Conservation (phyloP, 78 protist species). For the Mastigamoeba balamuthi region DNA sequence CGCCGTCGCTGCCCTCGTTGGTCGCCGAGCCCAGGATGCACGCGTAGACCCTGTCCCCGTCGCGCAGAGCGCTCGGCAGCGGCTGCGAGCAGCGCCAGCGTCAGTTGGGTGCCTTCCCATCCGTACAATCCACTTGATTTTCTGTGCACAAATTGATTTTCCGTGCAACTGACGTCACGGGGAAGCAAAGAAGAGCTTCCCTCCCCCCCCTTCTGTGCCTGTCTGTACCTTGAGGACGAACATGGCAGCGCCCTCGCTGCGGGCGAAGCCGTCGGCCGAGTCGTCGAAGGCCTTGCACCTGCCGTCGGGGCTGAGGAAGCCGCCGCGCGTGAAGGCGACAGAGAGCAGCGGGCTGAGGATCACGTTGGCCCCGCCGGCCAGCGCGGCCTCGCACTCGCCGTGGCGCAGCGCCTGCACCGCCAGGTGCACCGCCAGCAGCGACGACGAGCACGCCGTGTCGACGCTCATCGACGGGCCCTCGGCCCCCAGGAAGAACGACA, state of each 20-base stretch:
- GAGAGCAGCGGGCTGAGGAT: constrained; percentile 23
- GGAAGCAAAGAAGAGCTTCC: neutral
- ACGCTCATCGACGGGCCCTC: constrained; percentile 61
- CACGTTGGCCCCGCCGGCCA: constrained; percentile 63
- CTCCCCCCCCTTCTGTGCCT: neutral
- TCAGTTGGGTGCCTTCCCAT: neutral
- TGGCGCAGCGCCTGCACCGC: constrained; percentile 30
- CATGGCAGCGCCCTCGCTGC: constrained; percentile 56
- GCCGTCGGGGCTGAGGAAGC: constrained; percentile 38
- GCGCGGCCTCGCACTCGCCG: constrained; percentile 53
- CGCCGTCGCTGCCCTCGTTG: constrained; percentile 30
- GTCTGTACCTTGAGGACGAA: constrained; percentile 18
- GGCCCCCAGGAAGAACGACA: constrained; percentile 53
- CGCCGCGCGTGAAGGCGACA: constrained; percentile 6
- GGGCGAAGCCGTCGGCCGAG: constrained; percentile 64
- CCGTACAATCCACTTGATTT: neutral
- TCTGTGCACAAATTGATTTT: neutral
- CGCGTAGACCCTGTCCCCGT: constrained; percentile 3
- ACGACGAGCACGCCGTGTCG: constrained; percentile 81
- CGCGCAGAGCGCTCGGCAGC: neutral
- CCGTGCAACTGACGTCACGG: neutral
- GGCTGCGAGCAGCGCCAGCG: too few relatives aligned
- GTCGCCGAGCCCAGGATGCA: neutral
- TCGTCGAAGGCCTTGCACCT: constrained; percentile 48
- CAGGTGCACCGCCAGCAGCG: constrained; percentile 55